Percentiles rank a stretch among this genome's conserved stretches.
These are phyloP conservation scores for Amphicarpaea edgeworthii DNA, from an alignment of 306 rosid genomes.

Conservation along the genomic window DNA sequence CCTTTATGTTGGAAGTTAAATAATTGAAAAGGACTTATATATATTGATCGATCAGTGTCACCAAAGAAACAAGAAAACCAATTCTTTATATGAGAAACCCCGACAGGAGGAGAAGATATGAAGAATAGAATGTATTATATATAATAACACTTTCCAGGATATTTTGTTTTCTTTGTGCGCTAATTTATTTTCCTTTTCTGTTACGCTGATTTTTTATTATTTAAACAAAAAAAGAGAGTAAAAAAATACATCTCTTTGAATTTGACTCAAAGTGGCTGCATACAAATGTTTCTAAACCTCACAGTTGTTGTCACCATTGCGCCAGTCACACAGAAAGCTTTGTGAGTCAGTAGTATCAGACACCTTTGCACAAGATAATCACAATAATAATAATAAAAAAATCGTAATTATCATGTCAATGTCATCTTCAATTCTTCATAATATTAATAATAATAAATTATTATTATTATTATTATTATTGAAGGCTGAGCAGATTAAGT, in stretches of 20 bases:
- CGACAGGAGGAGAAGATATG: not conserved
- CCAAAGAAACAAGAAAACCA: slow-evolving; percentile 38
- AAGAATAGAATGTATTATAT: not conserved
- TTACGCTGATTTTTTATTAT: not conserved
- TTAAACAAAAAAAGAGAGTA: not conserved
- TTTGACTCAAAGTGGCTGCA: not conserved
- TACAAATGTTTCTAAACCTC: not conserved
- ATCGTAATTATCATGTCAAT: no score
- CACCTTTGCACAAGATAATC: not conserved
- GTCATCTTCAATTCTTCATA: no score
- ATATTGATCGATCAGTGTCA: not conserved
- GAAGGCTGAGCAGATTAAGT: no score
- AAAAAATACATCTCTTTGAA: not conserved
- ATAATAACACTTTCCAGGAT: not conserved
- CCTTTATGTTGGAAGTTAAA: slow-evolving; percentile 36
- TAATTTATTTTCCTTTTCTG: not conserved
- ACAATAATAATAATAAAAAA: not conserved
- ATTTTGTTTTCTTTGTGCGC: not conserved
- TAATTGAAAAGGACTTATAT: not conserved
- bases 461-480: no score
- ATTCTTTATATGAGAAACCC: slow-evolving; percentile 8
- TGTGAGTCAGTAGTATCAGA: not conserved
- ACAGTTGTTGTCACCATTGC: not conserved
- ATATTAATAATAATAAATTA: no score
- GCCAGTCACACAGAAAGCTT: slow-evolving; percentile 12